Conservation (phyloP, 805 yeast genomes). For the Teunomyces cretensis region DNA sequence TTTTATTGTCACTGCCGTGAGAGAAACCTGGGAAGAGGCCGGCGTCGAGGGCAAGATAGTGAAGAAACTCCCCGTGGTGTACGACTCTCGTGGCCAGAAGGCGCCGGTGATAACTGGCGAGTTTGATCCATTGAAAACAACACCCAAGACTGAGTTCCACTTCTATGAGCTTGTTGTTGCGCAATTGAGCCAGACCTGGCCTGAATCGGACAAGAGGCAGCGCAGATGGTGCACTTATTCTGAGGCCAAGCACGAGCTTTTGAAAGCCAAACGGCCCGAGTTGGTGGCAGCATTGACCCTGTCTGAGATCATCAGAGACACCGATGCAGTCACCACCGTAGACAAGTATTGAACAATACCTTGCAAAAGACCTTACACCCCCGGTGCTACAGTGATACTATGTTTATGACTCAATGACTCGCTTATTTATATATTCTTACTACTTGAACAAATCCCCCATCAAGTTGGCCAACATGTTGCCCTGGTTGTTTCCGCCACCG, state of each 20-base stretch:
- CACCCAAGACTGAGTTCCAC: constrained; percentile 84
- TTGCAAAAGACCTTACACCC: background rate
- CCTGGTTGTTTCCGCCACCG: constrained; percentile 40
- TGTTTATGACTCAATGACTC: background rate
- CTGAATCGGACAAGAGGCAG: constrained; percentile 63
- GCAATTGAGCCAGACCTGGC: constrained; percentile 64
- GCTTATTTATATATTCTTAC: background rate
- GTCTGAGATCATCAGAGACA: constrained; percentile 49
- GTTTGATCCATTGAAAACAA: constrained; percentile 36
- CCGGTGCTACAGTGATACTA: too few species aligned
- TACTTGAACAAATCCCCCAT: constrained; percentile 58
- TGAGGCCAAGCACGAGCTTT: constrained; percentile 64
- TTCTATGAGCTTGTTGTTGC: constrained; percentile 74
- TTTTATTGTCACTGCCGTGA: constrained; percentile 54
- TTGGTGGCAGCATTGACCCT: constrained; percentile 60
- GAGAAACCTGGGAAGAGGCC: constrained; percentile 99
- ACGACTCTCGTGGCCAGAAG: constrained; percentile 49
- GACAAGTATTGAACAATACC: background rate
- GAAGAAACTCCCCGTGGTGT: constrained; percentile 59
- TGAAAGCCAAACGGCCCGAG: constrained; percentile 63
- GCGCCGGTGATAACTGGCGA: constrained; percentile 37
- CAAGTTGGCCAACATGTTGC: constrained; percentile 52
- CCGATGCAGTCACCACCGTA: background rate
- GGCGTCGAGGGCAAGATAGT: constrained; percentile 74
- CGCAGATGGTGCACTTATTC: constrained; percentile 74